phyloP scores from a whole-genome alignment of 1,139 yeast genomes.

The Saccharomyces uvarum region DNA sequence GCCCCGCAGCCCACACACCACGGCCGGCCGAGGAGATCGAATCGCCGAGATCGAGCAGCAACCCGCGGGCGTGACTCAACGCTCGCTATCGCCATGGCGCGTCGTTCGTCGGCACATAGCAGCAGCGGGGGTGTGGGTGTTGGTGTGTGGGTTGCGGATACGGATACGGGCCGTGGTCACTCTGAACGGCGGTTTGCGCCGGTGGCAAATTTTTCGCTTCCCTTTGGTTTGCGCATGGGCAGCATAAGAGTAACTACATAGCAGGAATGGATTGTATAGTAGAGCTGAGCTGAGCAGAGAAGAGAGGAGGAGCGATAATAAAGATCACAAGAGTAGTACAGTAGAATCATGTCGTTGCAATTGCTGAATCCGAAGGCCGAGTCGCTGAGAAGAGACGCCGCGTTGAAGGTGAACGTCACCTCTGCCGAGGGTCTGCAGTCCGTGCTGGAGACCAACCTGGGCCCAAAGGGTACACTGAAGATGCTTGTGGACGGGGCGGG shows the following conservation, averaged over 20 bases:
- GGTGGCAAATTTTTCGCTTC: neutral
- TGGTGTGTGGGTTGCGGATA: neutral
- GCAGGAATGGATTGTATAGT: neutral
- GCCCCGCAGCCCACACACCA: neutral
- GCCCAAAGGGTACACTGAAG: slow-evolving; percentile 72
- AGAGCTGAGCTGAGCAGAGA: neutral
- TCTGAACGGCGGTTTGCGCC: neutral
- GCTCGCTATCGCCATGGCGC: no score
- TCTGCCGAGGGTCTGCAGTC: slow-evolving; percentile 97
- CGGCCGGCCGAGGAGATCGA: neutral
- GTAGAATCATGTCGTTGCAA: slow-evolving; percentile 47
- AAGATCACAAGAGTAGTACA: neutral
- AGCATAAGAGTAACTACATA: neutral
- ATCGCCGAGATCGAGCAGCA: neutral
- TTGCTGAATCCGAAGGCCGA: slow-evolving; percentile 95
- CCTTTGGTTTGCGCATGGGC: no score
- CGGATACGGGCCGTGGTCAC: neutral
- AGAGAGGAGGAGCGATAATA: neutral
- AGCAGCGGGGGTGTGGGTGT: neutral
- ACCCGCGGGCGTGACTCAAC: neutral
- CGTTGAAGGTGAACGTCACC: slow-evolving; percentile 85
- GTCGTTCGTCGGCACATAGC: no score
- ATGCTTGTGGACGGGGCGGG: slow-evolving; percentile 97
- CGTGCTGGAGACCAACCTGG: slow-evolving; percentile 83
- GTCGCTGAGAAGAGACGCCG: slow-evolving; percentile 87